phyloP scores from a whole-genome alignment of 2,329 filamentous ascomycete species.

The Exophiala dermatitidis region DNA sequence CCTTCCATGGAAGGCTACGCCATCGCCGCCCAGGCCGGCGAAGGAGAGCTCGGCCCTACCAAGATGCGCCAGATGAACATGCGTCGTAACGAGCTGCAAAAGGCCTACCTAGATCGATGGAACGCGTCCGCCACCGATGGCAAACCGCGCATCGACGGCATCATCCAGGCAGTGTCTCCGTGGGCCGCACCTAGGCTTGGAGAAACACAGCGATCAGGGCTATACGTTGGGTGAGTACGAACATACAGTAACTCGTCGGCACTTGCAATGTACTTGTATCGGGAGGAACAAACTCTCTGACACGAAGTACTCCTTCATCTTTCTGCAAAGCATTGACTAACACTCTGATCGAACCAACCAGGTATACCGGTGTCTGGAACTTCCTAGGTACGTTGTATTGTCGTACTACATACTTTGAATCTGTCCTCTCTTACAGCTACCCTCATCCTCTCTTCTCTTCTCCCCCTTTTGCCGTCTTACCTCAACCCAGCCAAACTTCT shows the following conservation, averaged over 20 bases:
- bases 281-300: too few relatives aligned
- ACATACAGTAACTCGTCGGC: slow-evolving; percentile 19
- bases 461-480: slow-evolving; percentile 5
- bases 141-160: slow-evolving; percentile 31
- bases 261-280: neutral
- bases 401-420: neutral
- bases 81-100: slow-evolving; percentile 30
- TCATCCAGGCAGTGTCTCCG: slow-evolving; percentile 31
- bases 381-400: neutral
- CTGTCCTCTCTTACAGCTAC: neutral
- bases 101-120: slow-evolving; percentile 35
- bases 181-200: slow-evolving; percentile 34
- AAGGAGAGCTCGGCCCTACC: slow-evolving; percentile 28
- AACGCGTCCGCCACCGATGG: slow-evolving; percentile 29
- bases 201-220: slow-evolving; percentile 22
- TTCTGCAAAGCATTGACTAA: neutral
- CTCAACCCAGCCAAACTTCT: slow-evolving; percentile 13
- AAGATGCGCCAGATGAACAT: slow-evolving; percentile 30
- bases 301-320: neutral
- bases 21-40: slow-evolving; percentile 21
- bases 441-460: neutral
- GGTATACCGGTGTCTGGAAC: neutral
- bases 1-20: slow-evolving; percentile 25
- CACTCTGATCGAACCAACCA: neutral
- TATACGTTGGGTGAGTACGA: slow-evolving; percentile 27